Percentiles rank a stretch among this genome's conserved stretches.
Conservation (phyloP, 306 rosid species). For the Prosopis cineraria region DNA sequence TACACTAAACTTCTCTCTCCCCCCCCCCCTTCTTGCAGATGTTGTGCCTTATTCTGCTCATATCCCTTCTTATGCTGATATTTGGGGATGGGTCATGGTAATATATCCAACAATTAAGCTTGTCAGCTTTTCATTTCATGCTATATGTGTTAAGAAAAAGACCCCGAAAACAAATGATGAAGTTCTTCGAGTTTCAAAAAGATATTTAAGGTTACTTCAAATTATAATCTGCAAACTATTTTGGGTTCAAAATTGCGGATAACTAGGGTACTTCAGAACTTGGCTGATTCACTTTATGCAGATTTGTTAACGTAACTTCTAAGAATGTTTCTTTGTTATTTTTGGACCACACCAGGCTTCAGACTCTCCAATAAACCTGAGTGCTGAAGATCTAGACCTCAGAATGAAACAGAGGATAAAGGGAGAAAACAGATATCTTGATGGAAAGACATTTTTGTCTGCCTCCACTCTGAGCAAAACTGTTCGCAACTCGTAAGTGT, state of each 20-base stretch:
- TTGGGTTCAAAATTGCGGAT: not conserved
- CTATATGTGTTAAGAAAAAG: not conserved
- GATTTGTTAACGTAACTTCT: not conserved
- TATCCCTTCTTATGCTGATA: constrained; percentile 94
- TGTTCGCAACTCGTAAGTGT: constrained; percentile 66
- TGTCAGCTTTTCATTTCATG: not conserved
- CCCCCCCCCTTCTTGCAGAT: constrained; percentile 52
- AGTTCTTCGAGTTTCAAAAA: constrained; percentile 11
- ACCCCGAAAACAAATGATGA: not conserved
- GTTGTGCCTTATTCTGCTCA: constrained; percentile 97
- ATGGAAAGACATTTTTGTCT: constrained; percentile 71
- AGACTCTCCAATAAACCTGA: constrained; percentile 55
- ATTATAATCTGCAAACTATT: not conserved
- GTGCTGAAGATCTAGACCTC: constrained; percentile 63
- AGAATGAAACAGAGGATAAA: constrained; percentile 64
- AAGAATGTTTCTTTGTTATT: not conserved
- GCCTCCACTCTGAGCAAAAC: constrained; percentile 77
- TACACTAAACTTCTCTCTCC: constrained; percentile 17
- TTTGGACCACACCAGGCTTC: constrained; percentile 51
- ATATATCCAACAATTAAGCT: not conserved
- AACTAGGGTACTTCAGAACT: not conserved
- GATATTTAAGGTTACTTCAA: not conserved
- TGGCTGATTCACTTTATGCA: not conserved
- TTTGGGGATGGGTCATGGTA: constrained; percentile 99
- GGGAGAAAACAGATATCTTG: constrained; percentile 72